These are phyloP conservation scores for Acacia melanoxylon DNA, from an alignment of 306 rosid genomes.

Conservation along the genomic window DNA sequence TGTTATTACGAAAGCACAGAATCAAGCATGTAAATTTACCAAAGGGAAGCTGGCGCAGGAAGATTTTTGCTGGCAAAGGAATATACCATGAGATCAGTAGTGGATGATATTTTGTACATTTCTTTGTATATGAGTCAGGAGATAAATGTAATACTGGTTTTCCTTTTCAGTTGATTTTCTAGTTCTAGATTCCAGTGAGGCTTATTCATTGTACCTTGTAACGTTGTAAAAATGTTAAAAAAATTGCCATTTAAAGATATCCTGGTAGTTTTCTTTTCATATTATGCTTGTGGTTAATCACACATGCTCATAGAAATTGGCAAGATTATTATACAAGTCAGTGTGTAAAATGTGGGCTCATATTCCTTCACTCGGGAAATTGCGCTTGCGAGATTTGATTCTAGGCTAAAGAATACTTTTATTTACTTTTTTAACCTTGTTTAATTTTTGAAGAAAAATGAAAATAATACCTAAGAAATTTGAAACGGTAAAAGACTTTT, in stretches of 20 bases:
- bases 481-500: background rate
- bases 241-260: constrained; percentile 7
- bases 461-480: background rate
- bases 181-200: background rate
- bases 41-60: constrained; percentile 28
- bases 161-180: background rate
- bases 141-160: background rate
- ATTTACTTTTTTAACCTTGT: background rate
- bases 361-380: background rate
- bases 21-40: background rate
- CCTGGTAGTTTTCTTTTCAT: background rate
- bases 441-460: background rate
- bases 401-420: background rate
- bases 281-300: background rate
- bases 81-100: background rate
- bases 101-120: constrained; percentile 15
- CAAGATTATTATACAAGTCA: background rate
- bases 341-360: background rate
- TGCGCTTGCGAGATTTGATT: background rate
- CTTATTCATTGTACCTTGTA: constrained; percentile 20
- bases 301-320: background rate
- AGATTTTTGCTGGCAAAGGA: constrained; percentile 29
- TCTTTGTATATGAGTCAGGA: background rate
- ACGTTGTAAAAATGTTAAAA: constrained; percentile 11
- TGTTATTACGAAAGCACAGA: constrained; percentile 5